Base-by-base conservation (phyloP, 73 alveolate genomes). In the Tetrahymena malaccensis region DNA sequence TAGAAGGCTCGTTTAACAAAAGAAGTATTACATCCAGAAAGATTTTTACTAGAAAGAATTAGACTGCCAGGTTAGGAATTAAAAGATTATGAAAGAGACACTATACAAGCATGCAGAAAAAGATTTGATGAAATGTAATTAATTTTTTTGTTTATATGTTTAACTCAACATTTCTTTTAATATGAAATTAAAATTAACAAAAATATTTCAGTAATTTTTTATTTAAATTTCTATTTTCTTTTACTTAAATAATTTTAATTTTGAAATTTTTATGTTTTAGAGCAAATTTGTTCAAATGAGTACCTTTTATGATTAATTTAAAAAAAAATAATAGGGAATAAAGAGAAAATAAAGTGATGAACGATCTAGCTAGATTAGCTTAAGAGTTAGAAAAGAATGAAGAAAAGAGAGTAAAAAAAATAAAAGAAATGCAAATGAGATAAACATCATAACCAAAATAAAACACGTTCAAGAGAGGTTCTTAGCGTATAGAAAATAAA, bases 11-110 rank as follows among this genome's bases (percentile, higher is more conserved):
- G 93, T 0, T 84, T 94, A 21, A 94, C 96, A 37, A 94, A 94
- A 43, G 96, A 94, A 94, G 93, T 94, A 85, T 85, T 94, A 4
- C 96, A 94, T 43, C 96, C 96, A 83, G 96, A 94, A 94, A 85
- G 93, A 34, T 94, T 84, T 55, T 56, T 94, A 38, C 70, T 94
- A 25, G 96, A 94, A 34, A 94, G 93, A 34, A 94, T 85, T 0
- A 94, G 93, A 84, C 10, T 56, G 19, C 85, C 95, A 70, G 89
- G 89, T 12, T 70, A 70, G 8, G 34, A 70, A 70, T 31, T 70
- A 70, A 70, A 70, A 70, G 89, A 70, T 25, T 27, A 70, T 70
- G 89, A 70, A 70, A 70, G 37, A 70, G 89, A 70, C 12, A 70
- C 89, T n/a, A 70, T 70, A 70, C 25, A 70, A n/a, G 34, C 37